Evolutionary conservation across 805 yeast species (phyloP), one percentile per base, ranked within the genome.

Genomic region (Candida bentonensis): DNA sequence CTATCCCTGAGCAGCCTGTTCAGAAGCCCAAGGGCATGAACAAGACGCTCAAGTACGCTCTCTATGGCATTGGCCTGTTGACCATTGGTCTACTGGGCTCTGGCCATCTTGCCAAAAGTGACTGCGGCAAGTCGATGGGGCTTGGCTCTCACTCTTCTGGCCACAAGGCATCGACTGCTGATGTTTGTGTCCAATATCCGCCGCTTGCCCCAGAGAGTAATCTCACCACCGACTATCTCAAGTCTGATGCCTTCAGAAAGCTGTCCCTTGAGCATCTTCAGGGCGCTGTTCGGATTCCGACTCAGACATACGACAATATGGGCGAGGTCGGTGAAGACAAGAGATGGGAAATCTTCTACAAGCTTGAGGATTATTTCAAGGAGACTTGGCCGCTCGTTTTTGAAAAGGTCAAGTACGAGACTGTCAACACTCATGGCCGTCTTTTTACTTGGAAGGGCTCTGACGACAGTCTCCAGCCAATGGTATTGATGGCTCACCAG

Each of bases 401-500:
- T 49, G 49, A 62, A 22, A 55, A 64, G 15, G 61, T 78, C 46
- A 64, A 71, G 40, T 30, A 30, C 36, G 64, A 71, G 40, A 67
- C 62, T 20, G 73, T 81, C 42, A 79, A 79, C 58, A 65, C 72
- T n/a, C 73, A 73, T 51, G 83, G 80, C 3, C 60, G 81, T 43
- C 67, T 82, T 3, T 69, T 65, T 57, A 75, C 81, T 21, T 76
- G 82, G 74, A 55, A 68, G 48, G 88, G 88, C 20, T 58, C 73
- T 3, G 56, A 72, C 45, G 36, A 54, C 13, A 43, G 54, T 2
- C 63, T 77, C 48, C 78, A 79, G 55, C 89, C 89, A n/a, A 52
- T 79, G 25, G 55, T 82, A 58, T 63, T 81, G 41, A 72, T 79
- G 50, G 86, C 87, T 2, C 92, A 82, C 57, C 80, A 74, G 59